phyloP scores from a whole-genome alignment of 768 basidiomycete species.

The Calocera viscosa region DNA sequence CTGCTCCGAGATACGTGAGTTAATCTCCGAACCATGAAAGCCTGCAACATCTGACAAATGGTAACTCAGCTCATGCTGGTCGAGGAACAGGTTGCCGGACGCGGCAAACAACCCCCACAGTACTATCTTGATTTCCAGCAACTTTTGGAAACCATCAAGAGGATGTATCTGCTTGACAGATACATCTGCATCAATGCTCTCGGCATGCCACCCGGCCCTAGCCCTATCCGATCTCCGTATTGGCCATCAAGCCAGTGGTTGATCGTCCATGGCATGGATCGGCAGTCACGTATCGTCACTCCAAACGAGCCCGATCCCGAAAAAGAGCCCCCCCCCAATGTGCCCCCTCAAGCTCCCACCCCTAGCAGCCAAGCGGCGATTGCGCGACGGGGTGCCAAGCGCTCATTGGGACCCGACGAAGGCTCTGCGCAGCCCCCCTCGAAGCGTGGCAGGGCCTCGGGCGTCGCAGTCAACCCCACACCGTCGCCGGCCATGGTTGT shows the following conservation, averaged over 20 bases:
- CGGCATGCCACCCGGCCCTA: background rate
- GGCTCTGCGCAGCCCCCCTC: background rate
- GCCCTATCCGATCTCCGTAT: background rate
- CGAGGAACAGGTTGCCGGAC: background rate
- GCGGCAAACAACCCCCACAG: background rate
- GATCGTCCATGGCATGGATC: background rate
- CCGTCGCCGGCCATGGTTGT: constrained; percentile 3
- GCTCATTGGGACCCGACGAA: background rate
- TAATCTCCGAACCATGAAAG: background rate
- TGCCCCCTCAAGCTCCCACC: background rate
- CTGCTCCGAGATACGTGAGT: background rate
- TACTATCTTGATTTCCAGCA: background rate
- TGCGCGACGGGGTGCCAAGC: background rate
- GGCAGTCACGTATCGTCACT: background rate
- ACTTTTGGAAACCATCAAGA: background rate
- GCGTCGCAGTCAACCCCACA: background rate
- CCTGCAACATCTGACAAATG: background rate
- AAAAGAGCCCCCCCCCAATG: background rate
- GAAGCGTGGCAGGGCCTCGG: background rate
- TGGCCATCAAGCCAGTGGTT: constrained; percentile 4
- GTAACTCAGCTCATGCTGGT: background rate
- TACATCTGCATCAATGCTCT: background rate
- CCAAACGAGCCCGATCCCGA: background rate
- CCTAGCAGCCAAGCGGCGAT: background rate
- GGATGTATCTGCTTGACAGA: background rate